A percentile compares a stretch with the other conserved stretches of the same genome.
Evolutionary conservation across 768 basidiomycete species (phyloP).

Genomic region (Leccinum ochraceum): DNA sequence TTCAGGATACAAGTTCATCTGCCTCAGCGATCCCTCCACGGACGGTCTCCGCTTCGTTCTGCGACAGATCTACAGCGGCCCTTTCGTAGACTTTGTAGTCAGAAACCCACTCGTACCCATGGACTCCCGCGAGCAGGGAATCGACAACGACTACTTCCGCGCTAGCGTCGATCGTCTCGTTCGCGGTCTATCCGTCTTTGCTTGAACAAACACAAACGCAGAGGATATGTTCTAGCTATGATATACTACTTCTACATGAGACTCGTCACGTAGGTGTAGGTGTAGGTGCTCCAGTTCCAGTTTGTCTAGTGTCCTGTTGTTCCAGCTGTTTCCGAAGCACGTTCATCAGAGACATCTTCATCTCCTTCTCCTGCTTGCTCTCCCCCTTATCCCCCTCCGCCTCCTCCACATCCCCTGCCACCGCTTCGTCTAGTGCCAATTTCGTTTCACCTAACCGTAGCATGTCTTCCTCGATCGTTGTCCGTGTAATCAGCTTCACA

Average conservation of each 20-base stretch:
- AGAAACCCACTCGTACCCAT: slow-evolving; percentile 85
- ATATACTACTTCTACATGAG: slow-evolving; percentile 16
- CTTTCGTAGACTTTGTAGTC: slow-evolving; percentile 92
- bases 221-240: slow-evolving; percentile 25
- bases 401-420: slow-evolving; percentile 72
- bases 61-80: slow-evolving; percentile 89
- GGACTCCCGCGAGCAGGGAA: slow-evolving; percentile 80
- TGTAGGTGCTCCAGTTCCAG: slow-evolving; percentile 4
- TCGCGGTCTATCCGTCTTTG: slow-evolving; percentile 54
- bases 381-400: slow-evolving; percentile 59
- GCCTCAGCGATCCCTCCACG: slow-evolving; percentile 83
- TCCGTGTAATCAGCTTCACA: slow-evolving; percentile 87
- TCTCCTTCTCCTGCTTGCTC: slow-evolving; percentile 69
- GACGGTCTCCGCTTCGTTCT: slow-evolving; percentile 83
- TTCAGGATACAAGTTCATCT: slow-evolving; percentile 93
- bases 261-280: slow-evolving; percentile 9
- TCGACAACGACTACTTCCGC: slow-evolving; percentile 93
- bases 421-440: slow-evolving; percentile 89
- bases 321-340: slow-evolving; percentile 83
- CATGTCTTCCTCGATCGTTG: slow-evolving; percentile 98
- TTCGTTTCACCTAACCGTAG: slow-evolving; percentile 86
- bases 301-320: slow-evolving; percentile 40
- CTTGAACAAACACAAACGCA: slow-evolving; percentile 18
- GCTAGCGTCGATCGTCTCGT: slow-evolving; percentile 76
- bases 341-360: slow-evolving; percentile 86